phyloP scores from a whole-genome alignment of 1,139 yeast genomes.

The Sugiyamaella neomexicana region DNA sequence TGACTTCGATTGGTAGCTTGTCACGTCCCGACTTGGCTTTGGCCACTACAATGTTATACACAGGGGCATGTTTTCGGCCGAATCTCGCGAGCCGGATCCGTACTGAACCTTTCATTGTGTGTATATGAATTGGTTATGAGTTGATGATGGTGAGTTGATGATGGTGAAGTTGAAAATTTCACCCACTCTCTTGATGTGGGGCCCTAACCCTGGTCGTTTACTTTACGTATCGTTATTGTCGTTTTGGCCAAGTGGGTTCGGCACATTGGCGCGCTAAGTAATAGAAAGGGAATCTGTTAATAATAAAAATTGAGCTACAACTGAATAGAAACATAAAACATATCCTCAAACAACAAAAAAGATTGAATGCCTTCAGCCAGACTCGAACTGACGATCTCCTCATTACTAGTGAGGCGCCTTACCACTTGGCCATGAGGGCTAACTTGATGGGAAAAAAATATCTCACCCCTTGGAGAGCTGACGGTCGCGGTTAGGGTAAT shows the following conservation, averaged over 20 bases:
- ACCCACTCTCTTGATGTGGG: no score
- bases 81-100: conserved; percentile 87
- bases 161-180: no score
- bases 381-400: conserved; percentile 88
- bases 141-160: no score
- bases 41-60: conserved; percentile 89
- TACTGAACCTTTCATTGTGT: conserved; percentile 42
- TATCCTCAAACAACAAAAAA: neutral
- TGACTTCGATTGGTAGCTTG: conserved; percentile 86
- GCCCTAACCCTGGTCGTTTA: no score
- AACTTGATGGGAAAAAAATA: neutral
- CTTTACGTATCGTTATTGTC: no score
- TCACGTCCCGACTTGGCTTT: conserved; percentile 72
- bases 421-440: conserved; percentile 78
- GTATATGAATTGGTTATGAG: neutral
- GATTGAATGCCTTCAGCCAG: conserved; percentile 69
- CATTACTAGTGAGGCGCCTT: conserved; percentile 92
- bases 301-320: no score
- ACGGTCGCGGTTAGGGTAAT: no score
- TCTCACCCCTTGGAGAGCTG: no score
- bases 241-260: no score
- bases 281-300: no score
- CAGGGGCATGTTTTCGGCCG: conserved; percentile 85
- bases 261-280: no score
- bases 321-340: no score